phyloP scores from a whole-genome alignment of 108 stramenopile genomes.

The Fistulifera pelliculosa region DNA sequence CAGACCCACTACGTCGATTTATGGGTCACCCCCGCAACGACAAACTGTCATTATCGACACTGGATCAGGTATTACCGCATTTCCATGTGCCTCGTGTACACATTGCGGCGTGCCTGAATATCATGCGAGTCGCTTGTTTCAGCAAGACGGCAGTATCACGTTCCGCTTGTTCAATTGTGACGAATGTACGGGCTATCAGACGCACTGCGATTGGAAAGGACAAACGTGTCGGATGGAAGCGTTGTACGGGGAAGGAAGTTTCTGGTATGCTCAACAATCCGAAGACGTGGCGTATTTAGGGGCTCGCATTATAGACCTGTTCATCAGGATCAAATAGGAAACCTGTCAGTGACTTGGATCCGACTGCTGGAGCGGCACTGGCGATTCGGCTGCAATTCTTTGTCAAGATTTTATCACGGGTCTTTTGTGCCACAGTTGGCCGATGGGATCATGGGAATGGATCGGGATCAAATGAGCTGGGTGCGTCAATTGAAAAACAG shows the following conservation, averaged over 20 bases:
- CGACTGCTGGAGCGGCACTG: slow-evolving; percentile 35
- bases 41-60: slow-evolving; percentile 98
- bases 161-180: slow-evolving; percentile 20
- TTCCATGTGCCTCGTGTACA: slow-evolving; percentile 83
- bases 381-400: slow-evolving; percentile 79
- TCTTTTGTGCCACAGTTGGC: slow-evolving; percentile 94
- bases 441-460: slow-evolving; percentile 95
- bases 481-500: slow-evolving; percentile 58
- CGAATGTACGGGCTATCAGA: slow-evolving; percentile 9
- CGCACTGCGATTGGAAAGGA: neutral
- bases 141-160: slow-evolving; percentile 18
- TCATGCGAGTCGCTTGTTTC: slow-evolving; percentile 63
- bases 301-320: slow-evolving; percentile 44
- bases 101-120: slow-evolving; percentile 58
- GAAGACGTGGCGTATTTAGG: slow-evolving; percentile 57
- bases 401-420: slow-evolving; percentile 87
- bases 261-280: slow-evolving; percentile 67
- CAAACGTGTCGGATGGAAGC: slow-evolving; percentile 25
- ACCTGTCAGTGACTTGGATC: slow-evolving; percentile 31
- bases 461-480: slow-evolving; percentile 32
- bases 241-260: slow-evolving; percentile 72
- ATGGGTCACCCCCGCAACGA: slow-evolving; percentile 93
- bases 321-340: slow-evolving; percentile 15
- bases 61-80: slow-evolving; percentile 85
- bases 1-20: slow-evolving; percentile 88